Evolutionary conservation across 2,329 filamentous ascomycete species (phyloP), one percentile per base, ranked within the genome.

Genomic region (Pestalotiopsis fici): DNA sequence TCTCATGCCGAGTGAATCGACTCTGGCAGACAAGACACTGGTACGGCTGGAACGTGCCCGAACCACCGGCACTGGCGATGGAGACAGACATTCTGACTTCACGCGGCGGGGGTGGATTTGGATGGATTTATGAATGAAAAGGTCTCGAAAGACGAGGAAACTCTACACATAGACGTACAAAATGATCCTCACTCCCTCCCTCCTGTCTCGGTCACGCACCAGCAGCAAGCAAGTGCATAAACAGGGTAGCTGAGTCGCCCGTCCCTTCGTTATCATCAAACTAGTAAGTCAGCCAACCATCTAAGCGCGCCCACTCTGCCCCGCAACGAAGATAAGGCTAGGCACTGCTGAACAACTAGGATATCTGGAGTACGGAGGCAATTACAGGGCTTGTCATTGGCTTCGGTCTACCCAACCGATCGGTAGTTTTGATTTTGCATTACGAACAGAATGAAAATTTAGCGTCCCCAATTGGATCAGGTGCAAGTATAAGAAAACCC

Each of bases 1-100:
- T 63, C 43, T 63, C 60, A 21, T 63, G 60, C 21, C 60, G n/a
- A 37, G 60, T 63, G 37, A 63, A 63, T 27, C 60, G 35, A 27
- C 60, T 63, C 23, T 63, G 60, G 60, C 60, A 63, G 37, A 63
- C 37, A 13, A 63, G 60, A 31, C 60, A 63, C 31, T 50, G 60
- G 23, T 25, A 63, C 9, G 60, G 60, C 35, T 63, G 60, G 37
- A 39, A 63, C 23, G 59, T n/a, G 43, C 18, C 23, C 57, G 57
- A 37, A n/a, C 12, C 57, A 18, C 25, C 28, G 13, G 57, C 27
- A n/a, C 57, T 37, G 57, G 27, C 57, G 11, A 37, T 21, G 31
- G 57, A 60, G 18, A 60, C 31, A 35, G 57, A 60, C 57, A 60
- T 60, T 27, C n/a, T 37, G 27, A 21, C 9, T 50, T n/a, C 18